Conservation (phyloP, 768 basidiomycete genomes). For the Leccinellum albellum region DNA sequence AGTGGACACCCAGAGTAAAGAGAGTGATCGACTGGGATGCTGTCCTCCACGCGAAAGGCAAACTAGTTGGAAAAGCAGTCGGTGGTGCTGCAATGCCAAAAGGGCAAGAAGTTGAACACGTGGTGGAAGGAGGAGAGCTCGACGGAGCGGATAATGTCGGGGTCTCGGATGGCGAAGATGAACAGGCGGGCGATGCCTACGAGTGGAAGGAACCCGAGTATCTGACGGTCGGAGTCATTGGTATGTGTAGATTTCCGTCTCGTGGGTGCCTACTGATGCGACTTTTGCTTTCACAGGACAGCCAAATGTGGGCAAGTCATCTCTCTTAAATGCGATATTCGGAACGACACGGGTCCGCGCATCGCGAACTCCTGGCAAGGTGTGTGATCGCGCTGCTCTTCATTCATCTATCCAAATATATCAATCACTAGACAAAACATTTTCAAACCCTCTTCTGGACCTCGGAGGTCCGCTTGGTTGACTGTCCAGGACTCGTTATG, state of each 20-base stretch:
- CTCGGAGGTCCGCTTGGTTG: constrained; percentile 79
- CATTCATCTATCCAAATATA: too few species aligned
- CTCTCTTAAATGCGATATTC: constrained; percentile 87
- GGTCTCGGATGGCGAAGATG: constrained; percentile 16
- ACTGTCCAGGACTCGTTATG: constrained; percentile 94
- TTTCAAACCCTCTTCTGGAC: constrained; percentile 94
- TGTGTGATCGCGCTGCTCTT: constrained; percentile 21
- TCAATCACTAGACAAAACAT: constrained; percentile 71
- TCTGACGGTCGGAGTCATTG: constrained; percentile 81
- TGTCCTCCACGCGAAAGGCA: constrained; percentile 44
- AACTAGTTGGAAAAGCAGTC: constrained; percentile 43
- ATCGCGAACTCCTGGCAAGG: constrained; percentile 85
- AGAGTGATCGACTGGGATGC: constrained; percentile 70
- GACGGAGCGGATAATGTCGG: constrained; percentile 21
- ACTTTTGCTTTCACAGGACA: constrained; percentile 50
- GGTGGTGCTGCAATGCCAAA: constrained; percentile 40
- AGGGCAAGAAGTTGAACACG: constrained; percentile 3
- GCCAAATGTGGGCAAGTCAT: constrained; percentile 95
- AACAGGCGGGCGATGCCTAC: constrained; percentile 5
- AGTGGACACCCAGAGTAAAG: constrained; percentile 68
- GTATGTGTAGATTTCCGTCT: constrained; percentile 28
- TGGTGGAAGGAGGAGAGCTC: constrained; percentile 7
- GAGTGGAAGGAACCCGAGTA: constrained; percentile 47
- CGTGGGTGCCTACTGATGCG: not conserved
- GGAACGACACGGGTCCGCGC: constrained; percentile 74